Percentiles rank a stretch among this genome's conserved stretches.
Conservation (phyloP, 2,329 filamentous ascomycete species). For the Rhynchosporium agropyri region DNA sequence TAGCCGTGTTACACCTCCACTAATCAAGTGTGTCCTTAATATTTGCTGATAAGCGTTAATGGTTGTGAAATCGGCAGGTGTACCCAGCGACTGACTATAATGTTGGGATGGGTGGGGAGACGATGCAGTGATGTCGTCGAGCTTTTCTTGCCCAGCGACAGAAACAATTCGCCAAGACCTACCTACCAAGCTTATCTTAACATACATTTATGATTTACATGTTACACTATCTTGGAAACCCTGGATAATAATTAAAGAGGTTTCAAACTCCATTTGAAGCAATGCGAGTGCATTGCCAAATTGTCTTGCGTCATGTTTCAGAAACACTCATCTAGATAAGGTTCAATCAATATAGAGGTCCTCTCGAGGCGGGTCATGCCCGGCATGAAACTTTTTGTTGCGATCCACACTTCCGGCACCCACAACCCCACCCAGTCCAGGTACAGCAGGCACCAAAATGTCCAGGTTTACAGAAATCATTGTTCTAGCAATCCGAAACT, state of each 20-base stretch:
- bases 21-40: not conserved
- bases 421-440: not conserved
- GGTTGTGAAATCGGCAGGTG: not conserved
- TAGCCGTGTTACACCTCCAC: conserved; percentile 28
- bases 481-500: too few species aligned
- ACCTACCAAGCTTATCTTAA: not conserved
- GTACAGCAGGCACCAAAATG: not conserved
- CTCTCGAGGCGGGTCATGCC: not conserved
- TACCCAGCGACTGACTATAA: not conserved
- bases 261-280: too few species aligned
- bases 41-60: conserved; percentile 9
- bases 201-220: too few species aligned
- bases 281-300: too few species aligned
- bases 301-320: too few species aligned
- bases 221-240: too few species aligned
- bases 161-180: conserved; percentile 4
- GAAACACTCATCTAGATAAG: too few species aligned
- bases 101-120: not conserved
- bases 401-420: not conserved
- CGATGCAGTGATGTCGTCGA: not conserved
- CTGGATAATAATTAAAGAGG: too few species aligned
- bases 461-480: not conserved
- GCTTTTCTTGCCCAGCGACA: not conserved
- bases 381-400: not conserved
- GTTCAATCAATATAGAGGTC: too few species aligned